Evolutionary conservation across 2,329 filamentous ascomycete genomes (phyloP), one percentile per base, ranked within the genome.

Genomic region (Aureobasidium sp.): DNA sequence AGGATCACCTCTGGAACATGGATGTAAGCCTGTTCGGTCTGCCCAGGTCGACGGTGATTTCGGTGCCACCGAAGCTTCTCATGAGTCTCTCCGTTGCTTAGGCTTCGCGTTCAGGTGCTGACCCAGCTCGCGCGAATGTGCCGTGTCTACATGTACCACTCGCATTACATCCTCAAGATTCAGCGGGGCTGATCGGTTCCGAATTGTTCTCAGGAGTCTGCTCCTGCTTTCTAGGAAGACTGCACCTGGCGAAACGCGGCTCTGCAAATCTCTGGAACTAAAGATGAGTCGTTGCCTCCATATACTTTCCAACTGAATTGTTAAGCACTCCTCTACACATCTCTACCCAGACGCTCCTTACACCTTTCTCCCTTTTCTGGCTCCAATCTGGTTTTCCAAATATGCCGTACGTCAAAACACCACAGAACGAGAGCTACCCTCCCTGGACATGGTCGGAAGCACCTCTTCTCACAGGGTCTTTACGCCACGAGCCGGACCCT

Each of bases 391-490:
- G 15, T 36, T 22, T 25, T 20, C 2, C 27, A 3, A 51, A n/a
- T 14, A 51, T 51, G 48, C 48, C 48, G 7, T 31, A 51, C 48
- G 31, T 51, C 48, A 51, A 51, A 31, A 51, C 48, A 51, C 48
- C 27, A 12, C 27, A 22, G 29, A 51, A 34, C 27, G 31, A 51
- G 31, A 51, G 31, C 6, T 36, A 20, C n/a, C 48, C 48, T 22
- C 48, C 48, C 8, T 51, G 48, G 48, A 64, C 89, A 64, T 91
- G 88, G 87, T 85, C 85, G 69, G 80, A 87, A 52, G 88, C 89
- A 2, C 88, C 88, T 20, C 72, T 91, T 29, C 78, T 91, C 62
- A 86, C 73, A 12, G 89, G 89, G 44, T 86, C 80, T 67, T 90
- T 87, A 64, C 85, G 83, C 67, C 91, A 88, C 67, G 83, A 86